Percentiles rank a stretch among this genome's conserved stretches.
phyloP scores from a whole-genome alignment of 2,329 filamentous ascomycete genomes.

The Pseudocercospora fuligena region DNA sequence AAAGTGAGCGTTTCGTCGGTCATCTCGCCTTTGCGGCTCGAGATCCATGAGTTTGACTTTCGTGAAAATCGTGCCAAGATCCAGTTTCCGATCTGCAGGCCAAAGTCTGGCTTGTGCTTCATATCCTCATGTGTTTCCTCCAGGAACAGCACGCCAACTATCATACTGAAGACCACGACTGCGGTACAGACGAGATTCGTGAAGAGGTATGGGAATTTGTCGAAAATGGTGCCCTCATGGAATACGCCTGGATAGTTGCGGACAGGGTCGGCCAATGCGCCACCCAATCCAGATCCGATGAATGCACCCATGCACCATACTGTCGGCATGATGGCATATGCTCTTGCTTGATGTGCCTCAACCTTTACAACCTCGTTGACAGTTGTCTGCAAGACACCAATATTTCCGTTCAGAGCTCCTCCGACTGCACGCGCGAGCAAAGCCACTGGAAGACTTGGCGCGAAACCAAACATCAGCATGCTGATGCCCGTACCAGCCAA shows the following conservation, averaged over 20 bases:
- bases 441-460: slow-evolving; percentile 78
- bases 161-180: slow-evolving; percentile 76
- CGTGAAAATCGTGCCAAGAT: slow-evolving; percentile 51
- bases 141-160: slow-evolving; percentile 81
- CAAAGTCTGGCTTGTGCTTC: slow-evolving; percentile 75
- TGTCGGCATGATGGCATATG: slow-evolving; percentile 97
- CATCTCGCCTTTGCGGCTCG: slow-evolving; percentile 50
- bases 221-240: slow-evolving; percentile 74
- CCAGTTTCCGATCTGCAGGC: slow-evolving; percentile 76
- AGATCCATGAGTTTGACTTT: slow-evolving; percentile 34
- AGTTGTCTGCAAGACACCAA: slow-evolving; percentile 92
- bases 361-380: slow-evolving; percentile 91
- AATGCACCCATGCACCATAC: slow-evolving; percentile 98
- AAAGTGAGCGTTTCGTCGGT: slow-evolving; percentile 66
- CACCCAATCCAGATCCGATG: slow-evolving; percentile 88
- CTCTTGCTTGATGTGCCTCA: slow-evolving; percentile 91
- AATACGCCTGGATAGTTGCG: slow-evolving; percentile 79
- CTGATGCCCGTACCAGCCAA: slow-evolving; percentile 88
- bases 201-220: slow-evolving; percentile 84
- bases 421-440: slow-evolving; percentile 87
- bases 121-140: slow-evolving; percentile 91
- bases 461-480: slow-evolving; percentile 90
- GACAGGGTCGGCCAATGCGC: slow-evolving; percentile 84
- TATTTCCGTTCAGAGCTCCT: slow-evolving; percentile 93
- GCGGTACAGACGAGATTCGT: slow-evolving; percentile 87